These are phyloP conservation scores for Tremella mesenterica DNA, from an alignment of 768 basidiomycete genomes.

Conservation along the genomic window DNA sequence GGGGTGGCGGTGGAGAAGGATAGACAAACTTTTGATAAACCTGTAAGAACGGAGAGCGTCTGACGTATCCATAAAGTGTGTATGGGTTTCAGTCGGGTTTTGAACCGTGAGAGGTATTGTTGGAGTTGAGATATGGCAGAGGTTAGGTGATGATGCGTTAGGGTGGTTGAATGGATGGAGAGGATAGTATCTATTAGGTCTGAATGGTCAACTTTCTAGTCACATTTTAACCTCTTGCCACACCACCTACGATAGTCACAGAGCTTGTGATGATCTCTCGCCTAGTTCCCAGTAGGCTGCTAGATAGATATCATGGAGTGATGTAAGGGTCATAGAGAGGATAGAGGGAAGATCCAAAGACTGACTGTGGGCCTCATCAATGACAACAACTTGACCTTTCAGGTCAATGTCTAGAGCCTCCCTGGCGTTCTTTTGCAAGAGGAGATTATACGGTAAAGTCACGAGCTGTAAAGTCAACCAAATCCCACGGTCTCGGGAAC, in stretches of 20 bases:
- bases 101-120: conserved; percentile 68
- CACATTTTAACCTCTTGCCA: no score
- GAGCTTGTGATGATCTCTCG: no score
- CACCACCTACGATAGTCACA: no score
- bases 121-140: conserved; percentile 66
- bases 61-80: conserved; percentile 76
- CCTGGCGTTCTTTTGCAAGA: conserved; percentile 70
- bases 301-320: no score
- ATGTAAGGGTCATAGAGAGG: no score
- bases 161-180: conserved; percentile 65
- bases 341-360: conserved; percentile 5
- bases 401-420: conserved; percentile 81
- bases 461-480: conserved; percentile 55
- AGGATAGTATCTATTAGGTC: conserved; percentile 84
- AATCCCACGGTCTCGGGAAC: neutral
- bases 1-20: conserved; percentile 5
- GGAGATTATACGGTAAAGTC: conserved; percentile 86
- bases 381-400: conserved; percentile 71
- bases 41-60: conserved; percentile 62
- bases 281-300: no score
- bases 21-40: conserved; percentile 55
- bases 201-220: conserved; percentile 43
- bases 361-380: conserved; percentile 96
- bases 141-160: conserved; percentile 55
- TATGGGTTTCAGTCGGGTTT: conserved; percentile 59